Percentiles rank a stretch among this genome's conserved stretches.
phyloP scores from a whole-genome alignment of 2,329 filamentous ascomycete genomes.

The Epichloe glyceriae region DNA sequence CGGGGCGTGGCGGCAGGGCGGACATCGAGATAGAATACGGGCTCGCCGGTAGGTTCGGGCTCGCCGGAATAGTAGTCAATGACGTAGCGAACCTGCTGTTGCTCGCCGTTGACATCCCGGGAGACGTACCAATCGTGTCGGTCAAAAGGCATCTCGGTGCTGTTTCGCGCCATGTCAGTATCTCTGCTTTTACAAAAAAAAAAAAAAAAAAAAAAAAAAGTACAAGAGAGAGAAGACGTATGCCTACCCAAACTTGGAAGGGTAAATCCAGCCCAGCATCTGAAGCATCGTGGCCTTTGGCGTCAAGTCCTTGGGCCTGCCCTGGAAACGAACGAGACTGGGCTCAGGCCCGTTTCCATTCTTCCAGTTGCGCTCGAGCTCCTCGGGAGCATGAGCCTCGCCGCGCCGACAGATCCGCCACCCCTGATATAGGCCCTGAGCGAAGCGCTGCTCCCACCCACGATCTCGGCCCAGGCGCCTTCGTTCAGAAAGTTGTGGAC shows the following conservation, averaged over 20 bases:
- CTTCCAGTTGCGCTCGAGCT: slow-evolving; percentile 37
- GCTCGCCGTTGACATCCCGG: slow-evolving; percentile 52
- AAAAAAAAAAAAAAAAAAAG: no score
- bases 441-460: slow-evolving; percentile 84
- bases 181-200: neutral
- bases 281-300: slow-evolving; percentile 83
- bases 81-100: slow-evolving; percentile 76
- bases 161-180: slow-evolving; percentile 19
- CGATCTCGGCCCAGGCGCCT: slow-evolving; percentile 90
- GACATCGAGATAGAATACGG: slow-evolving; percentile 92
- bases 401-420: slow-evolving; percentile 64
- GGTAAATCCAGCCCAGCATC: slow-evolving; percentile 66
- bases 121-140: slow-evolving; percentile 95
- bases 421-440: slow-evolving; percentile 55
- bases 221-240: neutral
- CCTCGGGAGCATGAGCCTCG: slow-evolving; percentile 44
- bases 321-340: slow-evolving; percentile 74
- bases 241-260: slow-evolving; percentile 61
- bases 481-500: slow-evolving; percentile 98
- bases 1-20: slow-evolving; percentile 75
- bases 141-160: slow-evolving; percentile 80
- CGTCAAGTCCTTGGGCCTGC: slow-evolving; percentile 76
- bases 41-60: slow-evolving; percentile 72
- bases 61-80: slow-evolving; percentile 92
- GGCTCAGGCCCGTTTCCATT: slow-evolving; percentile 47